phyloP scores from a whole-genome alignment of 116 monocot species.

The Thalassia testudinum region DNA sequence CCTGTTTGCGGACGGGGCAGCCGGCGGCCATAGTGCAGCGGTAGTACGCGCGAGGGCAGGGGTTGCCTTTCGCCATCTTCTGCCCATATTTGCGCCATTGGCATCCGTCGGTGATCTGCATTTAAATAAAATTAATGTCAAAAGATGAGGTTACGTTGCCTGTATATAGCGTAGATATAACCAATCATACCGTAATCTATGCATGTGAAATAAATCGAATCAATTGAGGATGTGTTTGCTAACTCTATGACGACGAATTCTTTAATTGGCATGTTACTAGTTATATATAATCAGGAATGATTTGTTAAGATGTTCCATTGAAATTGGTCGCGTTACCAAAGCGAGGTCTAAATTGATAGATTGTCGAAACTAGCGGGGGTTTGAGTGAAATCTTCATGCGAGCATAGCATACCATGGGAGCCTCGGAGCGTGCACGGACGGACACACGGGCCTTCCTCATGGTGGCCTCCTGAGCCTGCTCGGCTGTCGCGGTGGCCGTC shows the following conservation, averaged over 20 bases:
- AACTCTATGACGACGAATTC: no score
- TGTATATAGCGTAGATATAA: not conserved
- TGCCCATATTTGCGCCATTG: slow-evolving; percentile 85
- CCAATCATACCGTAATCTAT: not conserved
- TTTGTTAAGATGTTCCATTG: no score
- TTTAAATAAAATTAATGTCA: not conserved
- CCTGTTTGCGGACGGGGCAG: slow-evolving; percentile 61
- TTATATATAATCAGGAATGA: no score
- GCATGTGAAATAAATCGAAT: not conserved
- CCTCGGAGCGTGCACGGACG: slow-evolving; percentile 45
- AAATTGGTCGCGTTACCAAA: no score
- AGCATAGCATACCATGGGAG: slow-evolving; percentile 41
- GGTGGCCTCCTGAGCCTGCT: slow-evolving; percentile 24
- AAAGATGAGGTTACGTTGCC: not conserved
- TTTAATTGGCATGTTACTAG: no score
- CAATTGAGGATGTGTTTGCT: no score
- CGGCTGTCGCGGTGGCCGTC: slow-evolving; percentile 2
- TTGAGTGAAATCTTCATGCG: no score
- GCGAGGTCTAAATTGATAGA: no score
- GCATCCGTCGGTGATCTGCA: slow-evolving; percentile 53
- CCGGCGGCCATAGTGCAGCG: slow-evolving; percentile 58
- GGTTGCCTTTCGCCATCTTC: slow-evolving; percentile 74
- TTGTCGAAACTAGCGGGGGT: no score
- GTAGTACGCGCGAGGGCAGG: slow-evolving; percentile 61
- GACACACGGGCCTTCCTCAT: slow-evolving; percentile 54